Percentiles rank a stretch among this genome's conserved stretches.
phyloP scores from a whole-genome alignment of 2,329 filamentous ascomycete genomes.

The Paramyrothecium roridum region DNA sequence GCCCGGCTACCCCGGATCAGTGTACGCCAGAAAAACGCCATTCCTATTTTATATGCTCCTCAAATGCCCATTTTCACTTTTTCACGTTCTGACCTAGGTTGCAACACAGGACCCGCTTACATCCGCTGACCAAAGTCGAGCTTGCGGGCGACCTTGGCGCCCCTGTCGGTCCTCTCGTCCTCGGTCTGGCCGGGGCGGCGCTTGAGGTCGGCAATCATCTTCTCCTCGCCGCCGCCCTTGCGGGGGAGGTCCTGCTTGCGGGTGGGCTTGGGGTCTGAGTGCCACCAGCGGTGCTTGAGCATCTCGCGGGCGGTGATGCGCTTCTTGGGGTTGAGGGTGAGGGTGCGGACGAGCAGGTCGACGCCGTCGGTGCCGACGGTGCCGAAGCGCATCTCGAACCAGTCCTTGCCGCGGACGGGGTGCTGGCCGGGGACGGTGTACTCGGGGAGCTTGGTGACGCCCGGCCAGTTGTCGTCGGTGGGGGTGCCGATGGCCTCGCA shows the following conservation, averaged over 20 bases:
- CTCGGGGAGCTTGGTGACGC: conserved; percentile 74
- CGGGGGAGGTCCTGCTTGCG: conserved; percentile 76
- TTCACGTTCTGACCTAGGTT: too few relatives aligned
- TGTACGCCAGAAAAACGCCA: too few relatives aligned
- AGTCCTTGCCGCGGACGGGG: conserved; percentile 62
- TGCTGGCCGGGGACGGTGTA: conserved; percentile 71
- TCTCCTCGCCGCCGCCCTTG: conserved; percentile 69
- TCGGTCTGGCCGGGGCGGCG: conserved; percentile 67
- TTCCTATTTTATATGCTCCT: neutral
- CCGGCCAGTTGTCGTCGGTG: conserved; percentile 93
- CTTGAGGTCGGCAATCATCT: conserved; percentile 80
- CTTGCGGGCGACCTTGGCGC: conserved; percentile 76
- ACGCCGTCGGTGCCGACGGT: conserved; percentile 79
- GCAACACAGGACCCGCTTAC: conserved; percentile 6
- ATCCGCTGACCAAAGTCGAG: conserved; percentile 67
- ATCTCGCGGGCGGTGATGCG: conserved; percentile 75
- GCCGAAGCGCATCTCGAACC: conserved; percentile 74
- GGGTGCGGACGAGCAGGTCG: conserved; percentile 81
- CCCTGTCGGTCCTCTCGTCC: conserved; percentile 47
- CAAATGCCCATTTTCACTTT: neutral
- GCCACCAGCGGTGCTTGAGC: conserved; percentile 84
- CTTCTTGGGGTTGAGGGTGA: conserved; percentile 82
- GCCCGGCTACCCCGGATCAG: too few relatives aligned
- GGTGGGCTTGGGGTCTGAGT: conserved; percentile 76
- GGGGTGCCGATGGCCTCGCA: conserved; percentile 85